phyloP scores from a whole-genome alignment of 1,139 yeast genomes.

The Pichia cactophila region DNA sequence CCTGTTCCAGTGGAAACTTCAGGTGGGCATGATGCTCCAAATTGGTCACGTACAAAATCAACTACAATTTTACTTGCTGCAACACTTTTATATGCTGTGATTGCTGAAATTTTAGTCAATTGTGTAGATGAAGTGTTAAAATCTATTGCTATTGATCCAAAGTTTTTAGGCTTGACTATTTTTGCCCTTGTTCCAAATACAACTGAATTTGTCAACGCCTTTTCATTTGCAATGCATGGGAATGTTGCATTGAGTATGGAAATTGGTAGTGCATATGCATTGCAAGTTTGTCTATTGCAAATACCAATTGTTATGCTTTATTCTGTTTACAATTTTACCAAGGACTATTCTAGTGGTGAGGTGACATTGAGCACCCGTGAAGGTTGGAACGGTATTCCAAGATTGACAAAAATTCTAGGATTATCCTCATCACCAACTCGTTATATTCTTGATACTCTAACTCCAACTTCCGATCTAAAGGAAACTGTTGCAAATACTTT shows the following conservation, averaged over 20 bases:
- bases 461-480: neutral
- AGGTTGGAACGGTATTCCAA: slow-evolving; percentile 11
- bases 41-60: slow-evolving; percentile 87
- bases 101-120: slow-evolving; percentile 91
- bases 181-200: slow-evolving; percentile 96
- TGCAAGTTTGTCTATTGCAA: slow-evolving; percentile 92
- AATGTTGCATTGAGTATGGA: slow-evolving; percentile 96
- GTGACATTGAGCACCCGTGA: slow-evolving; percentile 3
- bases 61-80: slow-evolving; percentile 80
- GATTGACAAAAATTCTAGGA: slow-evolving; percentile 8
- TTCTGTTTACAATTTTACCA: slow-evolving; percentile 41
- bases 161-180: slow-evolving; percentile 84
- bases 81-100: slow-evolving; percentile 79
- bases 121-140: slow-evolving; percentile 85
- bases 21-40: slow-evolving; percentile 94
- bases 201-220: slow-evolving; percentile 94
- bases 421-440: neutral
- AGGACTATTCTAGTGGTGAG: slow-evolving; percentile 1
- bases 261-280: slow-evolving; percentile 94
- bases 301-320: slow-evolving; percentile 84
- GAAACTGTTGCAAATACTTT: neutral
- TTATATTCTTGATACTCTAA: slow-evolving; percentile 14
- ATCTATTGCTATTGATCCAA: slow-evolving; percentile 74
- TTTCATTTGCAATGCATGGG: slow-evolving; percentile 92
- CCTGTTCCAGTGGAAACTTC: slow-evolving; percentile 17